Evolutionary conservation across 345 rosid genomes (phyloP).

Genomic region (Gynandropsis gynandra): DNA sequence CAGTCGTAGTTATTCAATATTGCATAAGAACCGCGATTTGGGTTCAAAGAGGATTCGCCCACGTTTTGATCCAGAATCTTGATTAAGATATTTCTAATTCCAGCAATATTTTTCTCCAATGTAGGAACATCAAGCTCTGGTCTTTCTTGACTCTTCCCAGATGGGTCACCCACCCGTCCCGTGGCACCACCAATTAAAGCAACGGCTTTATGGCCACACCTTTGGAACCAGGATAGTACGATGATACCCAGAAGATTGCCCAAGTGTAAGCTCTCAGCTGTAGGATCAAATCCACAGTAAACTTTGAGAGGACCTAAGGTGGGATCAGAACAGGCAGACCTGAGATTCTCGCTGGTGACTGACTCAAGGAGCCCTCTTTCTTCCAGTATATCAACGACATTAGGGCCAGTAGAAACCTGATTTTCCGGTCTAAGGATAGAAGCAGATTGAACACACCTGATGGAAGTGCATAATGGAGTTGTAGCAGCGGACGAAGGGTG

Average conservation of each 20-base stretch:
- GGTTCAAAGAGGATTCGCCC: not conserved
- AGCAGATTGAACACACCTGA: constrained; percentile 29
- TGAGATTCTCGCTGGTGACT: constrained; percentile 62
- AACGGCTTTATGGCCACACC: constrained; percentile 80
- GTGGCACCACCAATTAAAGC: constrained; percentile 96
- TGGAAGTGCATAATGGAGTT: constrained; percentile 30
- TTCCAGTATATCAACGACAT: constrained; percentile 63
- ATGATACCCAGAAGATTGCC: constrained; percentile 88
- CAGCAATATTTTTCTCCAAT: constrained; percentile 50
- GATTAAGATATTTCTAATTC: constrained; percentile 41
- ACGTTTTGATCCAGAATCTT: constrained; percentile 36
- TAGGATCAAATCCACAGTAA: constrained; percentile 96
- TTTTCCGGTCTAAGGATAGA: constrained; percentile 29
- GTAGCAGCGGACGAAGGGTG: constrained; percentile 17
- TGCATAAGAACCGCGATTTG: constrained; percentile 26
- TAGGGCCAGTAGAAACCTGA: constrained; percentile 29
- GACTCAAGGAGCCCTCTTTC: constrained; percentile 85
- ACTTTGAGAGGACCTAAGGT: constrained; percentile 41
- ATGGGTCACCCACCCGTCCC: constrained; percentile 88
- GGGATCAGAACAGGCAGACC: constrained; percentile 48
- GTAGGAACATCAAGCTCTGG: constrained; percentile 62
- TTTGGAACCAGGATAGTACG: constrained; percentile 90
- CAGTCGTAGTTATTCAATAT: constrained; percentile 86
- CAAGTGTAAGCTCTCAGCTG: constrained; percentile 85
- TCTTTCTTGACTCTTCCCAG: constrained; percentile 86